A percentile compares a stretch with the other conserved stretches of the same genome.
Evolutionary conservation across 225 moss, liverwort and hornwort species (phyloP).

Genomic region (Climacium dendroides): DNA sequence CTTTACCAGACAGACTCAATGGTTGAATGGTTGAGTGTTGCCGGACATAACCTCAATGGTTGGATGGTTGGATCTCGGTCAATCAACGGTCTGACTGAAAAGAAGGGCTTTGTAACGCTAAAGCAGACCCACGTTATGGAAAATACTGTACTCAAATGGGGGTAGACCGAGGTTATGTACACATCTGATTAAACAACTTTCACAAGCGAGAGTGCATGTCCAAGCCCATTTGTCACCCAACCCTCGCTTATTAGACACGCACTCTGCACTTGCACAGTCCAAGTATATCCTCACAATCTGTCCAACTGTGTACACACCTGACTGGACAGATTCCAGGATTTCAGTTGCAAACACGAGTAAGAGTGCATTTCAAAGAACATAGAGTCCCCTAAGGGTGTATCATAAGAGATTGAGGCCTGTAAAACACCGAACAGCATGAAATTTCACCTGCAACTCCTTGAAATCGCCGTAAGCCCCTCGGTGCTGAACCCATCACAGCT

Average conservation of each 20-base stretch:
- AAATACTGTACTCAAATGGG: neutral
- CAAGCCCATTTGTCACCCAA: neutral
- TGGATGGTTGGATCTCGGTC: neutral
- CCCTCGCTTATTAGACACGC: neutral
- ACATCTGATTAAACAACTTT: neutral
- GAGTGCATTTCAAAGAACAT: neutral
- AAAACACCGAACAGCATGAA: neutral
- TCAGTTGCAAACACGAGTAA: neutral
- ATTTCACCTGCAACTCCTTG: conserved; percentile 46
- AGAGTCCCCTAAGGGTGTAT: neutral
- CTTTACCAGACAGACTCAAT: neutral
- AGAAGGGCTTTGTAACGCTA: neutral
- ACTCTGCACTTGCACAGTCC: neutral
- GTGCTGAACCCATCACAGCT: conserved; percentile 87
- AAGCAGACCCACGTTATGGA: neutral
- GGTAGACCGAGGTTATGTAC: neutral
- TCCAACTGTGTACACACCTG: neutral
- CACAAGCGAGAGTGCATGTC: neutral
- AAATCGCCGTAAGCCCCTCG: conserved; percentile 59
- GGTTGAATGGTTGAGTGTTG: neutral
- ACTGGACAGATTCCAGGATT: neutral
- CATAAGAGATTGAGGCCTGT: neutral
- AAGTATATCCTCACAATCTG: neutral
- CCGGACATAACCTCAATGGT: neutral
- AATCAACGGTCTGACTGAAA: neutral